Percentiles rank a stretch among this genome's conserved stretches.
phyloP scores from a whole-genome alignment of 441 rosid genomes.

The Corymbia citriodora region DNA sequence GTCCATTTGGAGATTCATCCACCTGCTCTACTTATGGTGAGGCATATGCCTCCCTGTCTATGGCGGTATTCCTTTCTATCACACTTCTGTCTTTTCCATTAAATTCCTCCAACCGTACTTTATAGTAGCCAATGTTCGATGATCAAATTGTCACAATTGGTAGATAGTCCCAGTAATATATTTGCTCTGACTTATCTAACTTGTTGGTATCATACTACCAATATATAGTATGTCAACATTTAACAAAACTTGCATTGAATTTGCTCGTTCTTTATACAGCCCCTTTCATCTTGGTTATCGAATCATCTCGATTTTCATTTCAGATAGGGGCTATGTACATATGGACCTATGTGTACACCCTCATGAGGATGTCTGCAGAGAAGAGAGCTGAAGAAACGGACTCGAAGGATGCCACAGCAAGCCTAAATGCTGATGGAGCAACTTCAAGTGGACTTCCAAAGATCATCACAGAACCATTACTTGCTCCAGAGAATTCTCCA shows the following conservation, averaged over 20 bases:
- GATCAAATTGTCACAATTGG: neutral
- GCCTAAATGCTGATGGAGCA: neutral
- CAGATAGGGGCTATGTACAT: constrained; percentile 12
- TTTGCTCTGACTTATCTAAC: neutral
- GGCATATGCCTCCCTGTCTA: constrained; percentile 23
- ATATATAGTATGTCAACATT: neutral
- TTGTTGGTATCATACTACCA: neutral
- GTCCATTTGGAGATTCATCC: constrained; percentile 19
- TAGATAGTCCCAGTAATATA: neutral
- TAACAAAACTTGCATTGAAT: neutral
- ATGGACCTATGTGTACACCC: constrained; percentile 14
- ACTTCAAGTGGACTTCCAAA: neutral
- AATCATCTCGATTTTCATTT: neutral
- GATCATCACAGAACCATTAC: neutral
- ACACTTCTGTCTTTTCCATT: neutral
- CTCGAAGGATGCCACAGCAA: neutral
- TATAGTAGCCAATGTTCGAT: neutral
- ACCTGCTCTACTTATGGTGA: constrained; percentile 9
- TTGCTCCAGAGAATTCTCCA: neutral
- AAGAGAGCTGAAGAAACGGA: neutral
- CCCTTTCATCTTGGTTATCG: neutral
- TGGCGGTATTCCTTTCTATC: constrained; percentile 14
- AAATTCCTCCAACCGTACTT: neutral
- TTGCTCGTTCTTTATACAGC: neutral
- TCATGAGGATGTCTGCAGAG: constrained; percentile 9